These are phyloP conservation scores for Auriculariales sp. DNA, from an alignment of 768 basidiomycete species.

Conservation along the genomic window DNA sequence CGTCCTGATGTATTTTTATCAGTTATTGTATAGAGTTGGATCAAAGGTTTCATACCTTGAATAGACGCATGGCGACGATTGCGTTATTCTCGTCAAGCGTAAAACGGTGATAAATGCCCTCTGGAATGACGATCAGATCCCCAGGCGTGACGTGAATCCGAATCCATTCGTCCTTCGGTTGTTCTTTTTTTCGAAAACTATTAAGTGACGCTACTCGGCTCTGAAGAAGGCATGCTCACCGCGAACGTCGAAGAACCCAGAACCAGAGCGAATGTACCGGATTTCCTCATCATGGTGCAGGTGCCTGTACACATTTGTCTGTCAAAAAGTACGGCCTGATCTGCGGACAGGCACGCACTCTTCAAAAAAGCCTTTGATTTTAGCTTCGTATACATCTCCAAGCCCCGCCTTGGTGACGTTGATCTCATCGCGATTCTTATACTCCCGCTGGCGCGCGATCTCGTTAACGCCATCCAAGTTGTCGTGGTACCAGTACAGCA, in stretches of 20 bases:
- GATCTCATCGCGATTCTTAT: conserved; percentile 75
- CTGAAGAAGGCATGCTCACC: conserved; percentile 30
- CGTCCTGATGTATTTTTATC: conserved; percentile 38
- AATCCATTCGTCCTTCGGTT: conserved; percentile 62
- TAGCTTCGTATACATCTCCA: conserved; percentile 71
- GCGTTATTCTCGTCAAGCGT: conserved; percentile 65
- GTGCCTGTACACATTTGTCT: conserved; percentile 33
- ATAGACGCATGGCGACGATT: conserved; percentile 69
- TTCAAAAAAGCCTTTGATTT: conserved; percentile 70
- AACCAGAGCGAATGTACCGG: conserved; percentile 73
- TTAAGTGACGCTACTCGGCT: background rate
- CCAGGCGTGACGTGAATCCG: conserved; percentile 60
- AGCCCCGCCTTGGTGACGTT: conserved; percentile 65
- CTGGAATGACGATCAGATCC: conserved; percentile 76
- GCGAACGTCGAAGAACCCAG: conserved; percentile 84
- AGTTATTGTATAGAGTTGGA: background rate
- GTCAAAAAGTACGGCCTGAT: conserved; percentile 1
- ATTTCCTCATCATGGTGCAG: conserved; percentile 97
- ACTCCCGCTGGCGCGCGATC: conserved; percentile 52
- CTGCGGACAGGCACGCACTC: conserved; percentile 35
- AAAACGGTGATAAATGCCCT: conserved; percentile 91
- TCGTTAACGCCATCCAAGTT: conserved; percentile 36
- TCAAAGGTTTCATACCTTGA: conserved; percentile 40
- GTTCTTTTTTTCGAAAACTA: conserved; percentile 26
- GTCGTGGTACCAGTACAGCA: conserved; percentile 55